These are phyloP conservation scores for Margaritispora aquatica DNA, from an alignment of 495 filamentous ascomycete species.

Conservation along the genomic window DNA sequence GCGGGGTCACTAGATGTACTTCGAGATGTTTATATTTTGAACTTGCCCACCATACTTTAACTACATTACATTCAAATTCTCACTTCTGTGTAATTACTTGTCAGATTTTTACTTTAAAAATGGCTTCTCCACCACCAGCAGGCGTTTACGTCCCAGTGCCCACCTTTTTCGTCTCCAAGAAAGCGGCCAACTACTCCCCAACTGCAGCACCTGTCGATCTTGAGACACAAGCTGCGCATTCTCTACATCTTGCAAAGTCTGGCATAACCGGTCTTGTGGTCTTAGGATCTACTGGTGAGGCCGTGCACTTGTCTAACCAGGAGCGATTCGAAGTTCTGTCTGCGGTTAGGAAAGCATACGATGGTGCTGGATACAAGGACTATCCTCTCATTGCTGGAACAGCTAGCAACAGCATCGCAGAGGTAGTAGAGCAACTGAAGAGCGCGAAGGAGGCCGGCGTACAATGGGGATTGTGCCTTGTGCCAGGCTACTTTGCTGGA, in stretches of 20 bases:
- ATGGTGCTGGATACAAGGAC: constrained; percentile 48
- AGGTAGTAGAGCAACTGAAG: constrained; percentile 51
- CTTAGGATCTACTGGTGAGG: constrained; percentile 64
- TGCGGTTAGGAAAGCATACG: constrained; percentile 44
- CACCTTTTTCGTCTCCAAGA: constrained; percentile 25
- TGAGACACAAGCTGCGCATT: constrained; percentile 50
- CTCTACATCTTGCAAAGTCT: constrained; percentile 52
- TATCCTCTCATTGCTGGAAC: constrained; percentile 67
- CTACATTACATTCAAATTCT: not conserved
- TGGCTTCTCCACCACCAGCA: constrained; percentile 21
- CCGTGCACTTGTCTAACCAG: constrained; percentile 52
- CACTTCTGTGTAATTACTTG: not conserved
- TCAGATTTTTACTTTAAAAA: not conserved
- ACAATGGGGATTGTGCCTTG: constrained; percentile 55
- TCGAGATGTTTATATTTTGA: not conserved
- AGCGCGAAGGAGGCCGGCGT: constrained; percentile 53
- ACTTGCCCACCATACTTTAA: not conserved
- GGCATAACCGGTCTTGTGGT: constrained; percentile 61
- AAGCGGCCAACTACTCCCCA: constrained; percentile 15
- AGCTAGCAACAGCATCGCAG: constrained; percentile 54
- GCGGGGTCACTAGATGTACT: not conserved
- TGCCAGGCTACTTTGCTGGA: constrained; percentile 51
- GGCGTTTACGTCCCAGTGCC: constrained; percentile 27
- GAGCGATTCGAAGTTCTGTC: constrained; percentile 54
- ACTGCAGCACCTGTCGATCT: constrained; percentile 43